Base-by-base conservation (phyloP, 257 asterid species). In the Dorcoceras hygrometricum region DNA sequence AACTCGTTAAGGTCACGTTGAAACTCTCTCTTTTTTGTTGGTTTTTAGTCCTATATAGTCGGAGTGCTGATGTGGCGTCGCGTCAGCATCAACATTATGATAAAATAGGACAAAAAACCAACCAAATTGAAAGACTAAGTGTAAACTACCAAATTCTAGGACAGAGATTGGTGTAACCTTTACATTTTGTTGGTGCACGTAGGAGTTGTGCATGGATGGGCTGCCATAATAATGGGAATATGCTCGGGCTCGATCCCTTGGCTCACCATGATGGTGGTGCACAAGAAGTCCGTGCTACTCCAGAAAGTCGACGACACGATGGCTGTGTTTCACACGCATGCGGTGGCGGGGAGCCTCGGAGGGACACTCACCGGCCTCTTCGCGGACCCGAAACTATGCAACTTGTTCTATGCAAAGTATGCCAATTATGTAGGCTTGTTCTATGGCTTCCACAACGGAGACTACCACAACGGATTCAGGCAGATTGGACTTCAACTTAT, bases 191-290 rank as follows among this genome's bases (percentile, higher is more conserved):
- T 68, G 53, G 19, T 67, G 10, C n/a, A n/a, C n/a, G n/a, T 66
- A 87, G 95, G 92, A 28, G 84, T 85, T 29, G 90, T 88, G 5
- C 95, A 88, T 23, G 82, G 88, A 23, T 88, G 95, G 95, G 95
- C 90, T 24, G 92, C 95, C 19, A 81, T 88, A 65, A 50, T 86
- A 11, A 83, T 88, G 90, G 90, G 95, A 29, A 66, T 85, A 3
- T 88, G 88, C 79, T 88, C 92, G 0, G 95, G 95, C n/a, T 81
- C 88, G 1, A 77, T 88, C 27, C 95, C 90, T 4, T 88, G 95
- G 95, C 83, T 76, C 77, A 85, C 92, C 5, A 85, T 88, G 95
- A 88, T 88, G 95, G 92, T 88, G 3, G 85, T 85, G 59, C 92
- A 88, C 83, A 88, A 85, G 65, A 88, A 82, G 29, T 85, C 87